Conservation (phyloP, 345 rosid species). For the Trapa bicornis region DNA sequence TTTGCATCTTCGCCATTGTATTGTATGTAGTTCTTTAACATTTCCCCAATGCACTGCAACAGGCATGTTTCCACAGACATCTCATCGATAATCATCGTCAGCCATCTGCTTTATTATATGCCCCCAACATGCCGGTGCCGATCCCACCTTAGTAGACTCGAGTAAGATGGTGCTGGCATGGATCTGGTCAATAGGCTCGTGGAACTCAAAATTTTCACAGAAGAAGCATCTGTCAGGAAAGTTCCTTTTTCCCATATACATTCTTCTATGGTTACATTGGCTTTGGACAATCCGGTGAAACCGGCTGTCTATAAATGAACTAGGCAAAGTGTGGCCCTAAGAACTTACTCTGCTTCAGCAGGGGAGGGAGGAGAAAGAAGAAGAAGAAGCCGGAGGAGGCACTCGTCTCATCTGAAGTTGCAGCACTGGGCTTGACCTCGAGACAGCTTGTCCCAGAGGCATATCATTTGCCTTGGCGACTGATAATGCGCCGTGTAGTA, state of each 20-base stretch:
- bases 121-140: too few species aligned
- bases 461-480: slow-evolving; percentile 88
- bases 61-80: too few species aligned
- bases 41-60: too few species aligned
- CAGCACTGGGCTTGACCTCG: slow-evolving; percentile 71
- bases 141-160: not conserved
- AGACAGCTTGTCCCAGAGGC: slow-evolving; percentile 77
- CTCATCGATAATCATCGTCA: too few species aligned
- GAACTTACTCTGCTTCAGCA: not conserved
- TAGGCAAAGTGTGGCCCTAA: not conserved
- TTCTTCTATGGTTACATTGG: not conserved
- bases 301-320: not conserved
- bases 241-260: not conserved
- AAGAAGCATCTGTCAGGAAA: not conserved
- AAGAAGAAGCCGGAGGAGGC: too few species aligned
- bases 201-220: not conserved
- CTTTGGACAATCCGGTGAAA: not conserved
- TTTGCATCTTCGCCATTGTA: not conserved
- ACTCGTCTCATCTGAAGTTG: slow-evolving; percentile 56
- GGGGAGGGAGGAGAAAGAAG: not conserved
- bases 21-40: too few species aligned
- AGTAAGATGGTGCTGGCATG: not conserved
- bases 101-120: too few species aligned
- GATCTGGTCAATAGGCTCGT: not conserved
- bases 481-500: slow-evolving; percentile 93